Evolutionary conservation across 306 rosid species (phyloP).

Genomic region (Medicago truncatula): MtrunA17r5.0-ANR NC_053046.1:11171501-11172000

Average conservation of each 20-base stretch:
- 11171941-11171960: too few species aligned
- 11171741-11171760: neutral
- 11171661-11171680: neutral
- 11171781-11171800: too few species aligned
- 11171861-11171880: slow-evolving; percentile 1
- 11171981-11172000: too few species aligned
- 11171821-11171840: too few species aligned
- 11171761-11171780: neutral
- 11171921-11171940: too few species aligned
- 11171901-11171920: neutral
- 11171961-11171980: too few species aligned
- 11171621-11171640: neutral
- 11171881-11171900: slow-evolving; percentile 23
- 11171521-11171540: neutral
- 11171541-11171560: neutral
- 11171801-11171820: neutral
- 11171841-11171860: neutral
- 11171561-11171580: neutral
- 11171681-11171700: neutral
- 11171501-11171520: slow-evolving; percentile 7
- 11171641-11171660: too few species aligned
- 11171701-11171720: neutral
- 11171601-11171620: neutral
- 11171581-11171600: neutral
- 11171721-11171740: neutral